Conservation (phyloP, 805 yeast genomes). For the Monosporozyma siamensis region DNA sequence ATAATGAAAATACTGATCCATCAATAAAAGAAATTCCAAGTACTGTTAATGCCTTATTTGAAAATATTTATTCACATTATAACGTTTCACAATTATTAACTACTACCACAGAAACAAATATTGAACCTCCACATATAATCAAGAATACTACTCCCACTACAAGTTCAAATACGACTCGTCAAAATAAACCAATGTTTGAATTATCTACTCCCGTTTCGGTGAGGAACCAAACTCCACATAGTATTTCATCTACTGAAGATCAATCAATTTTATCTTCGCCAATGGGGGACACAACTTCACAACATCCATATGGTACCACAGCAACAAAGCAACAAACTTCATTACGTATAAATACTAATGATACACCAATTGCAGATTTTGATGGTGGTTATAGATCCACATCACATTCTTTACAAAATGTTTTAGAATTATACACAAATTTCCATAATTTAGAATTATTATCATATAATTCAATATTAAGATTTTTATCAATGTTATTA, state of each 20-base stretch:
- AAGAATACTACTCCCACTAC: background rate
- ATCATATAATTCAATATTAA: constrained; percentile 12
- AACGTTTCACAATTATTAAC: constrained; percentile 13
- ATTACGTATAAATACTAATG: background rate
- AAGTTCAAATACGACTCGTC: background rate
- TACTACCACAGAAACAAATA: background rate
- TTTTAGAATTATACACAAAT: constrained; percentile 10
- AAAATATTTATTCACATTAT: constrained; percentile 13
- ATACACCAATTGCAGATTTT: background rate
- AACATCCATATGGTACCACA: no score
- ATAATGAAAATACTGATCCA: constrained; percentile 8
- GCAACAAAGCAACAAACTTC: background rate
- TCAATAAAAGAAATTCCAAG: constrained; percentile 11
- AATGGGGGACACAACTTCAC: background rate
- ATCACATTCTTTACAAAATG: constrained; percentile 8
- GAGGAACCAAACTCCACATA: background rate
- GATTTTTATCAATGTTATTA: constrained; percentile 13
- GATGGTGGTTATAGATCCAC: background rate
- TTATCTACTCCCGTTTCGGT: background rate
- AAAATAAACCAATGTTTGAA: background rate
- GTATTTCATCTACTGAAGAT: background rate
- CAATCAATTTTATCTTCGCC: background rate
- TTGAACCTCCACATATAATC: background rate
- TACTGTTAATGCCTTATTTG: constrained; percentile 15
- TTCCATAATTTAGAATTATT: constrained; percentile 12